Evolutionary conservation across 441 rosid genomes (phyloP).

Genomic region (Gossypium gossypioides): DNA sequence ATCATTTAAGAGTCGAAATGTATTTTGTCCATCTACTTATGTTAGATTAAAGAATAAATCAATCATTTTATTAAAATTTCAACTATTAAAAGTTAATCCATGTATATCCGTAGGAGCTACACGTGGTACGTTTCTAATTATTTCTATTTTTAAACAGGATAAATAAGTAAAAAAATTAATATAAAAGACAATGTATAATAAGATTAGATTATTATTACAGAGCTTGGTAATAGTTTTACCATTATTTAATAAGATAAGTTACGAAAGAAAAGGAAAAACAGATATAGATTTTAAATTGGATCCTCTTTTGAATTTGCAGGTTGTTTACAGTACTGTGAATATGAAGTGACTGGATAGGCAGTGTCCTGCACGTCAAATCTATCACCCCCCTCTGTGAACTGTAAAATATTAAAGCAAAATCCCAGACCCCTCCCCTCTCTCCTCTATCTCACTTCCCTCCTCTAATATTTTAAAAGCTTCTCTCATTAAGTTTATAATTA

Average conservation of each 20-base stretch:
- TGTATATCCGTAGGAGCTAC: too few relatives aligned
- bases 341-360: conserved; percentile 49
- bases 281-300: conserved; percentile 23
- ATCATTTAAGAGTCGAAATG: too few relatives aligned
- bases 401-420: conserved; percentile 17
- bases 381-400: conserved; percentile 31
- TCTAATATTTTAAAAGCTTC: neutral
- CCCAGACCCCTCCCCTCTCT: neutral
- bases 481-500: neutral
- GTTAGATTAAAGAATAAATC: too few relatives aligned
- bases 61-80: too few relatives aligned
- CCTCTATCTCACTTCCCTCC: neutral
- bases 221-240: too few relatives aligned
- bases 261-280: conserved; percentile 11
- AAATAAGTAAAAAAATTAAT: too few relatives aligned
- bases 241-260: conserved; percentile 20
- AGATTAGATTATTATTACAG: too few relatives aligned
- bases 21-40: too few relatives aligned
- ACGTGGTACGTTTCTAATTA: too few relatives aligned
- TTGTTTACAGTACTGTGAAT: conserved; percentile 25
- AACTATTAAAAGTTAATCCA: too few relatives aligned
- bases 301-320: conserved; percentile 20
- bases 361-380: conserved; percentile 43
- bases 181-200: too few relatives aligned
- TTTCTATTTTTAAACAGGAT: too few relatives aligned